Evolutionary conservation across 1,284 basidiomycete genomes (phyloP), one percentile per base, ranked within the genome.

Genomic region (Tausonia pullulans): DNA sequence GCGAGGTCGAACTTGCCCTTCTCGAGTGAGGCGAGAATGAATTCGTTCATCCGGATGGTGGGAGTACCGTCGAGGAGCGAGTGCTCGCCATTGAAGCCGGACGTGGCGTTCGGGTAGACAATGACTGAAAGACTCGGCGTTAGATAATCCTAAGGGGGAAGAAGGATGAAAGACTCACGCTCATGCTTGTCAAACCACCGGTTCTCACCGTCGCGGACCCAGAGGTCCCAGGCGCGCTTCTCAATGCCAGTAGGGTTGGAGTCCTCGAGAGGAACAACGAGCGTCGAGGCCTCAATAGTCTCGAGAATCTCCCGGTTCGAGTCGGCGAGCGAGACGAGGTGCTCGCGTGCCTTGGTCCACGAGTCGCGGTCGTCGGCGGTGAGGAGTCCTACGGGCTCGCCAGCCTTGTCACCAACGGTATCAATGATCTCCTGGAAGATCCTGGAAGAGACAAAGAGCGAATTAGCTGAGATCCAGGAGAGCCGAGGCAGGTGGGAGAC

Each of bases 121-220:
- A 97, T 84, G 63, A 96, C 89, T 91, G 72, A 3, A 3, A 13
- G 43, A 9, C 27, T 27, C 27, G 27, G 27, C 27, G 27, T 27
- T 27, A 27, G 27, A 27, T 2, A 27, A 27, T 27, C 27, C 27
- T 27, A 27, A 52, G 49, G 11, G 3, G 7, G 8, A 27, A 46
- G 4, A 50, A 56, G 45, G 58, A 16, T 51, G 11, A 45, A 6
- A 44, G 39, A 79, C 86, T 67, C 75, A 90, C 89, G 73, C 75
- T 98, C 89, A 75, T 98, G 95, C 78, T 98, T 98, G 81, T 98
- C 96, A 74, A 88, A 98, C 82, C 90, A 99, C 67, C 95, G 81
- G 77, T 97, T 97, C 69, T 90, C 70, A 40, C 71, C 67, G 27
- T 96, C 85, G 54, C 95, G 95, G 43, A 87, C 87, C 95, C 95